Percentiles rank a stretch among this genome's conserved stretches.
Conservation (phyloP, 1,284 basidiomycete species). For the Ustilago esculenta region DNA sequence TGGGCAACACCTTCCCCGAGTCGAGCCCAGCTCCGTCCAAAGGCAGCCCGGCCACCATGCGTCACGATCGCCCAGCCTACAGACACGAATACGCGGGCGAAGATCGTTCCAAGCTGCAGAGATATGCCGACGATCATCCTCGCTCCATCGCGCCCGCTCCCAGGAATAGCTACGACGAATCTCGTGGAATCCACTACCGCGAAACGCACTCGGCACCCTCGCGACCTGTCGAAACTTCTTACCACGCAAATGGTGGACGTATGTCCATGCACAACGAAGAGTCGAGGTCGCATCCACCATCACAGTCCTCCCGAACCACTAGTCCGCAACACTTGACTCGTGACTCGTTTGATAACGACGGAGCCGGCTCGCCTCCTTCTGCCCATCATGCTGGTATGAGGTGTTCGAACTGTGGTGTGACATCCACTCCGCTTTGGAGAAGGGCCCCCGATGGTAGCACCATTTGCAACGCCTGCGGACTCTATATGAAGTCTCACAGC, state of each 20-base stretch:
- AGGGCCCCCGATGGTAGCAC: slow-evolving; percentile 89
- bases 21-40: slow-evolving; percentile 38
- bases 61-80: slow-evolving; percentile 28
- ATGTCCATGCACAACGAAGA: slow-evolving; percentile 10
- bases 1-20: slow-evolving; percentile 47
- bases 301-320: slow-evolving; percentile 12
- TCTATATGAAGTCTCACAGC: slow-evolving; percentile 54
- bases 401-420: slow-evolving; percentile 87
- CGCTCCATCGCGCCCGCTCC: slow-evolving; percentile 30
- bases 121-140: slow-evolving; percentile 32
- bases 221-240: slow-evolving; percentile 15
- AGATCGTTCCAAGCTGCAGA: slow-evolving; percentile 27
- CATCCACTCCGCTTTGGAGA: slow-evolving; percentile 85
- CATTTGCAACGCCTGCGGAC: slow-evolving; percentile 80
- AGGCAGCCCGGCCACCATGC: slow-evolving; percentile 40
- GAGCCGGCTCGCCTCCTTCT: slow-evolving; percentile 30
- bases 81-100: slow-evolving; percentile 31
- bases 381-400: slow-evolving; percentile 37
- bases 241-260: slow-evolving; percentile 23
- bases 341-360: slow-evolving; percentile 24
- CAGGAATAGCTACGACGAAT: slow-evolving; percentile 25
- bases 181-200: slow-evolving; percentile 16
- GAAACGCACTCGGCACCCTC: slow-evolving; percentile 6
- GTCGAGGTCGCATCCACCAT: not conserved
- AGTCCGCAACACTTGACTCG: slow-evolving; percentile 24